phyloP scores from a whole-genome alignment of 441 rosid species.

The Sinapis alba region DNA sequence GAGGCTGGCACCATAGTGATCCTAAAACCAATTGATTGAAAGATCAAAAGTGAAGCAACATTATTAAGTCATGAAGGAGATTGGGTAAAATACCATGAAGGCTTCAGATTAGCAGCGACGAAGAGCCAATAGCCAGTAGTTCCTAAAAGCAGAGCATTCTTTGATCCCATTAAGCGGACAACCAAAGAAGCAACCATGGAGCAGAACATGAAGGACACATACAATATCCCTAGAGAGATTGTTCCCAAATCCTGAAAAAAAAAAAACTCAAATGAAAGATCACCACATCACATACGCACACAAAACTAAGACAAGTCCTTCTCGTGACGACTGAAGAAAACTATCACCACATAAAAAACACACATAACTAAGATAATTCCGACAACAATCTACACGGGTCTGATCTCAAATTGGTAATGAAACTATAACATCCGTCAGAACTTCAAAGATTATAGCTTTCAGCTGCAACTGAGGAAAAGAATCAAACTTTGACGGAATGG shows the following conservation, averaged over 20 bases:
- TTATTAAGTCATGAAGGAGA: background rate
- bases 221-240: conserved; percentile 83
- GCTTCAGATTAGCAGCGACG: conserved; percentile 82
- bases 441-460: background rate
- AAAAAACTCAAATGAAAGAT: background rate
- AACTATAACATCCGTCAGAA: background rate
- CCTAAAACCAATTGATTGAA: conserved; percentile 48
- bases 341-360: background rate
- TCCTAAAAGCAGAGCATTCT: conserved; percentile 84
- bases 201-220: conserved; percentile 83
- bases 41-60: background rate
- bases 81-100: conserved; percentile 63
- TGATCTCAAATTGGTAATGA: background rate
- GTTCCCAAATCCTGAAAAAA: conserved; percentile 77
- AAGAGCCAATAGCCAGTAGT: conserved; percentile 91
- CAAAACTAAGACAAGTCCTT: background rate
- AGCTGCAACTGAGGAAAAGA: background rate
- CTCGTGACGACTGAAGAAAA: too few species aligned
- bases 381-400: background rate
- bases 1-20: conserved; percentile 88
- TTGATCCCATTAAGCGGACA: conserved; percentile 81
- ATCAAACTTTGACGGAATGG: conserved; percentile 11
- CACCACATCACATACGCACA: background rate
- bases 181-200: conserved; percentile 77
- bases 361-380: background rate